These are phyloP conservation scores for Naganishia vaughanmartiniae DNA, from an alignment of 768 basidiomycete species.

Conservation along the genomic window DNA sequence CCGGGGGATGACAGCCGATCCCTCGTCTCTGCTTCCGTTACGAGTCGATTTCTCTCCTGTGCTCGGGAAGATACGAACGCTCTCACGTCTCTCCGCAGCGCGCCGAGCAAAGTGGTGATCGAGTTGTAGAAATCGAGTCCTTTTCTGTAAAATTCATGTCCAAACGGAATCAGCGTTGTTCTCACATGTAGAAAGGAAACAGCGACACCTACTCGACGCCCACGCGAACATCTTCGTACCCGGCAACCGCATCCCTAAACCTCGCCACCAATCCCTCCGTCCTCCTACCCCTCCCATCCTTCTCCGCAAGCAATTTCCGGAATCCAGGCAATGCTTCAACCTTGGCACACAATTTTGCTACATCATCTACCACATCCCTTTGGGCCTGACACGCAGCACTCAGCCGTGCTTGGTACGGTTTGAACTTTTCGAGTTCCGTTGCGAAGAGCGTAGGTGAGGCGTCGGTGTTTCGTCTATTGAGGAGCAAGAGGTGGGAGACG, in stretches of 20 bases:
- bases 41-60: slow-evolving; percentile 68
- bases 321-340: slow-evolving; percentile 72
- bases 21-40: slow-evolving; percentile 69
- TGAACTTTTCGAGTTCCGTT: slow-evolving; percentile 91
- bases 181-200: background rate
- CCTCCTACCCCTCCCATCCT: slow-evolving; percentile 59
- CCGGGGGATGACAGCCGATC: slow-evolving; percentile 58
- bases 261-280: slow-evolving; percentile 75
- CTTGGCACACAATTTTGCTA: slow-evolving; percentile 68
- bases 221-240: slow-evolving; percentile 80
- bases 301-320: background rate
- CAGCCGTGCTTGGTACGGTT: slow-evolving; percentile 80
- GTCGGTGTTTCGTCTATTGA: slow-evolving; percentile 75
- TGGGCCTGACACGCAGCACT: slow-evolving; percentile 75
- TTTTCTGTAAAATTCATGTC: slow-evolving; percentile 60
- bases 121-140: slow-evolving; percentile 86
- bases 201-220: slow-evolving; percentile 67
- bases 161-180: background rate
- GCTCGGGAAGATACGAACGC: slow-evolving; percentile 65
- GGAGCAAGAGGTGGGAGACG: slow-evolving; percentile 86
- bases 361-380: slow-evolving; percentile 68
- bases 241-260: slow-evolving; percentile 73
- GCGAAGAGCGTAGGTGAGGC: slow-evolving; percentile 87
- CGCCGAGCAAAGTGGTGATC: slow-evolving; percentile 63
- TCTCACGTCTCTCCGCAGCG: slow-evolving; percentile 62